Evolutionary conservation across 192 early-diverging fungal species (phyloP), one percentile per base, ranked within the genome.

Genomic region (Coemansia biformis): DNA sequence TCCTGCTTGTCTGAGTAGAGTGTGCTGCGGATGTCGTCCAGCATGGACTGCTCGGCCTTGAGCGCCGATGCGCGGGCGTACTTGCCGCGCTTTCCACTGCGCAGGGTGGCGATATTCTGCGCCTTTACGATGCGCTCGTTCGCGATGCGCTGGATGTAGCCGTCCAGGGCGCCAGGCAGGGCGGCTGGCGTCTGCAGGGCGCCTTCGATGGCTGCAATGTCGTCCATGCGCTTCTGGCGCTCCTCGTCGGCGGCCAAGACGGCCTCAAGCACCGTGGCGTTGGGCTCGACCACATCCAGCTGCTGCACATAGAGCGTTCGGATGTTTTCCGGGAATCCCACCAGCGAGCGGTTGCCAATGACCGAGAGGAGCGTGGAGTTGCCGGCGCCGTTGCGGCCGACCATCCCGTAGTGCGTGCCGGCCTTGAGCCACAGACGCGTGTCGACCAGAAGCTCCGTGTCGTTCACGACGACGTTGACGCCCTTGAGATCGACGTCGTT

Each of bases 331-430:
- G 93, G 91, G 28, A 91, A 84, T 1, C 93, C 93, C 21, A 89
- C 77, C 14, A 96, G 54, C 14, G 70, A 46, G 49, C 88, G 83
- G 45, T 85, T 82, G 43, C 81, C 82, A 84, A 99, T 97, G 43
- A 96, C 76, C 65, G 96, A 96, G 42, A 99, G 80, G 30, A 99
- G 81, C 14, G 96, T 99, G 34, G 91, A 94, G 64, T 95, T 93
- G 63, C 93, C 91, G 10, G 80, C 87, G 65, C 91, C 92, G 67
- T 90, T 90, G 58, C 90, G 90, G 29, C 93, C 96, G 39, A 99
- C 91, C 47, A 99, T 60, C n/a, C 70, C 70, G 43, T 94, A 94
- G 46, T 79, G 80, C 15, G 80, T 80, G 14, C 87, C 87, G 17
- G 79, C 51, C 48, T 86, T 88, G 31, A 94, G 75, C 69, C 80